These are phyloP conservation scores for Atalantia buxifolia DNA, from an alignment of 345 rosid genomes.

Conservation along the genomic window DNA sequence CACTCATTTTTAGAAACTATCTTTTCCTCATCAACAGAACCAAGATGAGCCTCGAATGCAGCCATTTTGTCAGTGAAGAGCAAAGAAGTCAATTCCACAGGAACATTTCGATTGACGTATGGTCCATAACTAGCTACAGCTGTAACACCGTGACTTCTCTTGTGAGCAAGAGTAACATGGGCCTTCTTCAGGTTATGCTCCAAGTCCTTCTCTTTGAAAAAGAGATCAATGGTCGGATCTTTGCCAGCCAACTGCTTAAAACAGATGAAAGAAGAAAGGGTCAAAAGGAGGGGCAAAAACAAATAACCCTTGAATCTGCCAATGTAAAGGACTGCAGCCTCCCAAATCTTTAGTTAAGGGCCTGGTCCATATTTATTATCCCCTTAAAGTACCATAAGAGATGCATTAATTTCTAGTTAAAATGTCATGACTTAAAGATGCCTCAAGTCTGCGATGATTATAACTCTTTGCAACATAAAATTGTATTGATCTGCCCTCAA, in stretches of 20 bases:
- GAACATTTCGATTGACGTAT: conserved; percentile 46
- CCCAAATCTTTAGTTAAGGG: not conserved
- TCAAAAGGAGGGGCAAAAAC: not conserved
- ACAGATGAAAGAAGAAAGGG: not conserved
- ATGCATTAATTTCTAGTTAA: not conserved
- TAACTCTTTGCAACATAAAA: not conserved
- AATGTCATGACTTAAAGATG: not conserved
- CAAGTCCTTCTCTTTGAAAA: conserved; percentile 53
- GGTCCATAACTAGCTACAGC: conserved; percentile 68
- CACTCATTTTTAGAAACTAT: conserved; percentile 66
- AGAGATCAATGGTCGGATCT: conserved; percentile 42
- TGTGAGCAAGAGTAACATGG: conserved; percentile 93
- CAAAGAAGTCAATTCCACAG: conserved; percentile 67
- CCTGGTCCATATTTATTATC: not conserved
- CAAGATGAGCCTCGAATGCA: conserved; percentile 66
- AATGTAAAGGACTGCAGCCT: not conserved
- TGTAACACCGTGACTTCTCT: conserved; percentile 83
- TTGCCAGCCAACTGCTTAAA: conserved; percentile 48
- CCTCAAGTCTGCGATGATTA: not conserved
- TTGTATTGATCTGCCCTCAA: not conserved
- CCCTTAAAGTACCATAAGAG: not conserved
- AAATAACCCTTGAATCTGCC: not conserved
- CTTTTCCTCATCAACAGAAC: conserved; percentile 64
- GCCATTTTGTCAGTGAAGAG: conserved; percentile 73
- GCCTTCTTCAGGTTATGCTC: conserved; percentile 46